phyloP scores from a whole-genome alignment of 2,329 filamentous ascomycete species.

The Exophiala bonariae region DNA sequence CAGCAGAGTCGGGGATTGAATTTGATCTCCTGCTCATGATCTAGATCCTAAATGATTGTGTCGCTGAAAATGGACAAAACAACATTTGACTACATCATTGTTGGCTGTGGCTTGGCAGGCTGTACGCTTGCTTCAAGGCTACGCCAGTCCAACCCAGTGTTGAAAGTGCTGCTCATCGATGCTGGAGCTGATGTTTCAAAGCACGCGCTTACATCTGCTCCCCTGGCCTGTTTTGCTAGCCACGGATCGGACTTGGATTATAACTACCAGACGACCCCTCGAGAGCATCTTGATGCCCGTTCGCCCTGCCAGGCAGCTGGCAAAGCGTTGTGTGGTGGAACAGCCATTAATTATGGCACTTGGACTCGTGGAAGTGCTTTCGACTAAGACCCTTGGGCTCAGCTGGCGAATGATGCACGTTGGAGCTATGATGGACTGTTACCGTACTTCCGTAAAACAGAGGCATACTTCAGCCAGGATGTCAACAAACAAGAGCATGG shows the following conservation, averaged over 20 bases:
- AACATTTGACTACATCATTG: neutral
- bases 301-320: neutral
- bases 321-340: neutral
- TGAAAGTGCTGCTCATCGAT: neutral
- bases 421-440: slow-evolving; percentile 50
- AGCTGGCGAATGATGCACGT: slow-evolving; percentile 39
- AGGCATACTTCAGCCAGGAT: slow-evolving; percentile 31
- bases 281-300: neutral
- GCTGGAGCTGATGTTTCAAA: neutral
- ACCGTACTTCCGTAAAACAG: slow-evolving; percentile 47
- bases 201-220: neutral
- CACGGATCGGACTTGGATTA: neutral
- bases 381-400: slow-evolving; percentile 52
- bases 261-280: neutral
- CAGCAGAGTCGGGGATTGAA: too few species aligned
- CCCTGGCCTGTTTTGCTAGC: neutral
- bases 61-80: too few species aligned
- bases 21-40: too few species aligned
- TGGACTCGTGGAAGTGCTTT: slow-evolving; percentile 46
- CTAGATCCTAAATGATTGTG: too few species aligned
- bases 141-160: neutral
- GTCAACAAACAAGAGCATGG: slow-evolving; percentile 30
- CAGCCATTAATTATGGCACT: neutral
- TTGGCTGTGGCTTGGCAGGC: neutral
- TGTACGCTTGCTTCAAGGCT: neutral